A percentile compares a stretch with the other conserved stretches of the same genome.
phyloP scores from a whole-genome alignment of 2,329 filamentous ascomycete species.

The Stachybotrys echinatus region DNA sequence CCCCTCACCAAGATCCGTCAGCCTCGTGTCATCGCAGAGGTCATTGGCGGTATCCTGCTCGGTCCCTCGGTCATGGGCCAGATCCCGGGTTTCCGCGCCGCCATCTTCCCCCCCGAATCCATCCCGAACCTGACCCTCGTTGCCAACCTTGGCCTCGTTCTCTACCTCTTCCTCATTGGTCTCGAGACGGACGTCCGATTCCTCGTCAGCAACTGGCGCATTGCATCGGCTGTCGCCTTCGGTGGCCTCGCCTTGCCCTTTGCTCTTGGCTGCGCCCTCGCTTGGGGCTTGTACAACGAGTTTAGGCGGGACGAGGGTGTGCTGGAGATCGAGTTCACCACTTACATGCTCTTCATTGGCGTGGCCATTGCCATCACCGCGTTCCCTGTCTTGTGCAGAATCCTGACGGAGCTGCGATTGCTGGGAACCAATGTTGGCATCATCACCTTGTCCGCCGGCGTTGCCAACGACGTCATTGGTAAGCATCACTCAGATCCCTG shows the following conservation, averaged over 20 bases:
- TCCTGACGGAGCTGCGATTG: constrained; percentile 84
- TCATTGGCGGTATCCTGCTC: constrained; percentile 77
- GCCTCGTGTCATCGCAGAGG: constrained; percentile 78
- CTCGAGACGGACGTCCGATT: constrained; percentile 80
- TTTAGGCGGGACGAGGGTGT: constrained; percentile 47
- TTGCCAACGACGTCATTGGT: constrained; percentile 70
- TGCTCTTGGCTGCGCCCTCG: constrained; percentile 72
- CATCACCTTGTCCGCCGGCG: constrained; percentile 83
- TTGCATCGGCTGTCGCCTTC: constrained; percentile 71
- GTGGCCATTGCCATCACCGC: constrained; percentile 91
- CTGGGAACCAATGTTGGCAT: constrained; percentile 79
- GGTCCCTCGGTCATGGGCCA: constrained; percentile 85
- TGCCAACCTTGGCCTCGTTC: constrained; percentile 75
- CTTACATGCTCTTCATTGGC: constrained; percentile 72
- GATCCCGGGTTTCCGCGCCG: constrained; percentile 69
- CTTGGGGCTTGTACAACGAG: constrained; percentile 73
- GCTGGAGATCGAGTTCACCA: constrained; percentile 41
- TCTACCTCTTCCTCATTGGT: constrained; percentile 85
- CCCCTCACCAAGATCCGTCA: constrained; percentile 67
- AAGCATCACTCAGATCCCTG: neutral
- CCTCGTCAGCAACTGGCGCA: constrained; percentile 72
- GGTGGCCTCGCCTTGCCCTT: constrained; percentile 81
- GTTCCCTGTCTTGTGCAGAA: constrained; percentile 88
- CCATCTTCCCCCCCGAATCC: constrained; percentile 72
- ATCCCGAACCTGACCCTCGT: constrained; percentile 72